Conservation (phyloP, 2,329 filamentous ascomycete species). For the Delphinella strobiligena region DNA sequence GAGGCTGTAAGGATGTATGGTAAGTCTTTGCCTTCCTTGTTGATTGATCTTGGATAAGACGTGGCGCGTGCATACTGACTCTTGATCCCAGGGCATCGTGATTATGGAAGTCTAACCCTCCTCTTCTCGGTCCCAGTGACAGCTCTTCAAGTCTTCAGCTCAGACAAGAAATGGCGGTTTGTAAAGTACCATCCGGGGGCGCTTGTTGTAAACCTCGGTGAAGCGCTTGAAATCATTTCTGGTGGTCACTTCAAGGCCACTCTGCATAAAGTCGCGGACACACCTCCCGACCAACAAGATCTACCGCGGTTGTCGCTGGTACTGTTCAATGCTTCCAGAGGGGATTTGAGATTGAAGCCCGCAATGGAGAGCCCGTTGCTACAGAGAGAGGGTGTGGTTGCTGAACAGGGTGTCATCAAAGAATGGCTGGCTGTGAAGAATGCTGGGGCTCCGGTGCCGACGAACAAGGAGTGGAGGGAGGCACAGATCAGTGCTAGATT, state of each 20-base stretch:
- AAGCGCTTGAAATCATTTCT: constrained; percentile 25
- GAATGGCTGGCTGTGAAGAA: background rate
- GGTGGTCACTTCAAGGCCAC: constrained; percentile 35
- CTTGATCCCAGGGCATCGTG: constrained; percentile 17
- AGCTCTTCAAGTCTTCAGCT: constrained; percentile 23
- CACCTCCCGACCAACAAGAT: constrained; percentile 1
- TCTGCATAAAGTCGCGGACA: constrained; percentile 30
- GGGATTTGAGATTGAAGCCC: constrained; percentile 31
- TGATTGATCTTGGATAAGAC: background rate
- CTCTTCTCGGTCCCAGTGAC: constrained; percentile 28
- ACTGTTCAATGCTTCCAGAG: constrained; percentile 29
- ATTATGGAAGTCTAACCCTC: constrained; percentile 29
- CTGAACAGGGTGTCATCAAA: background rate
- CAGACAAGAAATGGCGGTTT: constrained; percentile 27
- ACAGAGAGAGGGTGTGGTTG: background rate
- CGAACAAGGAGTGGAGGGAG: constrained; percentile 2
- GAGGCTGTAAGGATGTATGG: constrained; percentile 22
- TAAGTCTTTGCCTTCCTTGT: background rate
- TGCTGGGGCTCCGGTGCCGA: constrained; percentile 1
- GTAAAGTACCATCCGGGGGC: constrained; percentile 25
- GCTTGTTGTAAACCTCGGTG: constrained; percentile 27
- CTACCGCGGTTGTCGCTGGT: constrained; percentile 19
- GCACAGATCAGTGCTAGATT: background rate
- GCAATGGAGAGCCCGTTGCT: constrained; percentile 18
- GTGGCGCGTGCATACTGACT: background rate